A percentile compares a stretch with the other conserved stretches of the same genome.
Evolutionary conservation across 768 basidiomycete genomes (phyloP).

Genomic region (Infundibulicybe gibba): DNA sequence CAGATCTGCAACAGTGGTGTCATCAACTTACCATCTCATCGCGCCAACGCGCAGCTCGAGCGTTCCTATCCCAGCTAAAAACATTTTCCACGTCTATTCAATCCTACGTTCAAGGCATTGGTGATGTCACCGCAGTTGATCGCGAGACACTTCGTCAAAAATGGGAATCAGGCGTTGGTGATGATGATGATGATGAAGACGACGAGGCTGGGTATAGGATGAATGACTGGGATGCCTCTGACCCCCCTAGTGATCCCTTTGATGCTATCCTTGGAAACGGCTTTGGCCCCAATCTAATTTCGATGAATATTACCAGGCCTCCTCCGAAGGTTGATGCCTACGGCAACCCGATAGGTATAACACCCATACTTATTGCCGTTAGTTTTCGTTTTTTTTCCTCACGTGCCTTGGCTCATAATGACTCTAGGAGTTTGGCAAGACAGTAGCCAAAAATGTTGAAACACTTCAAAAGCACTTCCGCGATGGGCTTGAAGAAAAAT

Average conservation of each 20-base stretch:
- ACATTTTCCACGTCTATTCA: constrained; percentile 45
- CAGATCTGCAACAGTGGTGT: constrained; percentile 56
- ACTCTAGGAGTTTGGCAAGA: constrained; percentile 39
- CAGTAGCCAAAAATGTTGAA: constrained; percentile 40
- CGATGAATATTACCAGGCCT: constrained; percentile 21
- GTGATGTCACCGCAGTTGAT: constrained; percentile 48
- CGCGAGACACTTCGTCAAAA: constrained; percentile 44
- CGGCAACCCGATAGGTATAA: constrained; percentile 41
- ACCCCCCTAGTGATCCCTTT: constrained; percentile 23
- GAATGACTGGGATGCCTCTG: constrained; percentile 6
- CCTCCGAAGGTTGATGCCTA: constrained; percentile 36
- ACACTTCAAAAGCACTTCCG: constrained; percentile 46
- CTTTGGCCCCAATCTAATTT: constrained; percentile 22
- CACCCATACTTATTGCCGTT: constrained; percentile 39
- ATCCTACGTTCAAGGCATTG: constrained; percentile 46
- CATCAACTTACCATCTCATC: constrained; percentile 50
- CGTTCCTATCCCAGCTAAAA: constrained; percentile 44
- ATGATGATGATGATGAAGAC: constrained; percentile 17
- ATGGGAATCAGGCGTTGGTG: constrained; percentile 43
- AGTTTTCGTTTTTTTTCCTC: not conserved
- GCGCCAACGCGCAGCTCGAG: constrained; percentile 40
- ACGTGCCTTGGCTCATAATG: not conserved
- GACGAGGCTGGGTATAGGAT: constrained; percentile 12
- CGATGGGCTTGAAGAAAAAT: constrained; percentile 58
- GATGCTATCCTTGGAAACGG: constrained; percentile 26